These are phyloP conservation scores for Selenicereus undatus DNA, from an alignment of 148 eudicot species.

Conservation along the genomic window DNA sequence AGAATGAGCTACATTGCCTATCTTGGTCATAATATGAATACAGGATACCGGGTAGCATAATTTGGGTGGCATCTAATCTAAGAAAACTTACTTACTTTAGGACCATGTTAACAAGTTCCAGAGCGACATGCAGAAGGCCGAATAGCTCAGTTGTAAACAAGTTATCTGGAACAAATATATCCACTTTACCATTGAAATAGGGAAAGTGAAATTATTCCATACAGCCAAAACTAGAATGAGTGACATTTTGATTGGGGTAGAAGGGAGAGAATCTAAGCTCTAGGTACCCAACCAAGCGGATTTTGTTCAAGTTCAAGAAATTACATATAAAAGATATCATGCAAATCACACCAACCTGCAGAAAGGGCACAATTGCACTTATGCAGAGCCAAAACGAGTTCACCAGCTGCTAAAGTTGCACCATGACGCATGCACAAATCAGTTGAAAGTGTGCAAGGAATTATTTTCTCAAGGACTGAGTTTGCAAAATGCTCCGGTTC, in stretches of 20 bases:
- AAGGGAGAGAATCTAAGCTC: not conserved
- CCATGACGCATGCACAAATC: slow-evolving; percentile 98
- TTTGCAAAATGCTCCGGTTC: slow-evolving; percentile 74
- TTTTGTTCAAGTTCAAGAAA: not conserved
- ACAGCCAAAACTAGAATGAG: not conserved
- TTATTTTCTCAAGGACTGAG: slow-evolving; percentile 57
- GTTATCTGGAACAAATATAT: not conserved
- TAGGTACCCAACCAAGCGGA: not conserved
- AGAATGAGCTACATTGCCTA: not conserved
- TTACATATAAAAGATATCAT: slow-evolving; percentile 3
- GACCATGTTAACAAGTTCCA: not conserved
- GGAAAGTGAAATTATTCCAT: not conserved
- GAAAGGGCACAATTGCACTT: slow-evolving; percentile 55
- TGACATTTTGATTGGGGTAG: not conserved
- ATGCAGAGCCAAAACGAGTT: slow-evolving; percentile 70
- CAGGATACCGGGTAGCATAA: not conserved
- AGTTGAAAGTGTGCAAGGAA: slow-evolving; percentile 83
- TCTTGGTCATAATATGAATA: slow-evolving; percentile 2
- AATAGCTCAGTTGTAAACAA: not conserved
- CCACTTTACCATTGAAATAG: slow-evolving; percentile 3
- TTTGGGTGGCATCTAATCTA: not conserved
- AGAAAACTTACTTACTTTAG: not conserved
- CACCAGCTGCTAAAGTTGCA: slow-evolving; percentile 90
- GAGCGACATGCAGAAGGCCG: not conserved
- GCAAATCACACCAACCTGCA: slow-evolving; percentile 44